Conservation (phyloP, 805 yeast species). For the Kluyveromyces aestuarii region DNA sequence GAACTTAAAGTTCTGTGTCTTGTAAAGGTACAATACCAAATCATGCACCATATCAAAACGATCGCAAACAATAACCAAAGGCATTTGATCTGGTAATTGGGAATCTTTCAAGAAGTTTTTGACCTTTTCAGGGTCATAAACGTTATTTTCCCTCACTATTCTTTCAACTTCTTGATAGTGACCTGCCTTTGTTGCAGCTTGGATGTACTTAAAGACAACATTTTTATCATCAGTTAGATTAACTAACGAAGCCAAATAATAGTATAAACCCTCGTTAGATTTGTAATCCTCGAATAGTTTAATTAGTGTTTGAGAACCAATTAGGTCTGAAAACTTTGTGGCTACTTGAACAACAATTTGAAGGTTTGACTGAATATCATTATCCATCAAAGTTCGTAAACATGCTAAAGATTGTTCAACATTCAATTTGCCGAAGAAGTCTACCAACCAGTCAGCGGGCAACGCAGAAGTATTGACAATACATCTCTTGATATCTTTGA, state of each 20-base stretch:
- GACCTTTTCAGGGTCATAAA: conserved; percentile 94
- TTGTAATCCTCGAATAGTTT: conserved; percentile 89
- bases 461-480: conserved; percentile 77
- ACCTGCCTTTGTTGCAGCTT: conserved; percentile 83
- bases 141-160: conserved; percentile 86
- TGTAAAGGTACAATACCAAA: conserved; percentile 84
- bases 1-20: conserved; percentile 90
- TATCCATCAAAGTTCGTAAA: conserved; percentile 74
- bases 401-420: conserved; percentile 89
- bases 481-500: conserved; percentile 91
- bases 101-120: conserved; percentile 95
- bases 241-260: conserved; percentile 87
- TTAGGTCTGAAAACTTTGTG: conserved; percentile 87
- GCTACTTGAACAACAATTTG: conserved; percentile 95
- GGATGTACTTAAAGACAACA: conserved; percentile 92
- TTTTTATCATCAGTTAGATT: conserved; percentile 90
- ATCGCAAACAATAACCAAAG: conserved; percentile 93
- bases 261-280: conserved; percentile 88
- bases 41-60: conserved; percentile 88
- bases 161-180: conserved; percentile 94
- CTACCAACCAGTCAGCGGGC: conserved; percentile 90
- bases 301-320: conserved; percentile 79
- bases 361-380: conserved; percentile 74
- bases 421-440: conserved; percentile 85
- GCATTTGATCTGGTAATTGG: conserved; percentile 87